Conservation (phyloP, 1,284 basidiomycete genomes). For the Stygiomarasmius scandens region DNA sequence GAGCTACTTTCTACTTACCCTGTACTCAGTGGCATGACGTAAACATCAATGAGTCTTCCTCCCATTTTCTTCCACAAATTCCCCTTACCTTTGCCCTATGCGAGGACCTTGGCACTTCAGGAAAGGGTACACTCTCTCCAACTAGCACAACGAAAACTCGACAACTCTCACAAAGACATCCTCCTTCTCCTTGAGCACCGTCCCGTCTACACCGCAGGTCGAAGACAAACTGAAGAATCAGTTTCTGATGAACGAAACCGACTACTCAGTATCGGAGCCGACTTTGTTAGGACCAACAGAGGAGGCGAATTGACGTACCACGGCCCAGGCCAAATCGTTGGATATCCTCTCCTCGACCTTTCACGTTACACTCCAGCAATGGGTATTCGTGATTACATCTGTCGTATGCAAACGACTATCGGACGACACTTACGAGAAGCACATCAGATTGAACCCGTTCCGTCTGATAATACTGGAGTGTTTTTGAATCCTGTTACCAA, state of each 20-base stretch:
- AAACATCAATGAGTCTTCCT: conserved; percentile 46
- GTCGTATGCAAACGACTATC: conserved; percentile 66
- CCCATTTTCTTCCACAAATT: conserved; percentile 83
- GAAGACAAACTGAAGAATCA: conserved; percentile 75
- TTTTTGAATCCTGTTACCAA: conserved; percentile 74
- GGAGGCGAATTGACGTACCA: conserved; percentile 97
- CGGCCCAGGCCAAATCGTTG: conserved; percentile 96
- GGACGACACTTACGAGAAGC: conserved; percentile 57
- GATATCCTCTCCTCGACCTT: conserved; percentile 92
- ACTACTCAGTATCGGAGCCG: conserved; percentile 79
- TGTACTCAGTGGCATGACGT: no score
- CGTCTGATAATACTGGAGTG: conserved; percentile 77
- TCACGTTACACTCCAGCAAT: conserved; percentile 54
- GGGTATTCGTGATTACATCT: conserved; percentile 76
- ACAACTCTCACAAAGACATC: conserved; percentile 57
- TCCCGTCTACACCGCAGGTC: conserved; percentile 93
- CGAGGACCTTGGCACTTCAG: conserved; percentile 69
- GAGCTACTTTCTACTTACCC: no score
- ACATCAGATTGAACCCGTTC: conserved; percentile 55
- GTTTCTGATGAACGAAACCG: conserved; percentile 69
- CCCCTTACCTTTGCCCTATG: conserved; percentile 70
- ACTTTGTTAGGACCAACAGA: conserved; percentile 82
- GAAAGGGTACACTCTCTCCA: conserved; percentile 69
- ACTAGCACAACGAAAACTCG: conserved; percentile 48
- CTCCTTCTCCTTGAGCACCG: conserved; percentile 82